Percentiles rank a stretch among this genome's conserved stretches.
phyloP scores from a whole-genome alignment of 805 yeast species.

The Yarrowia keelungensis region DNA sequence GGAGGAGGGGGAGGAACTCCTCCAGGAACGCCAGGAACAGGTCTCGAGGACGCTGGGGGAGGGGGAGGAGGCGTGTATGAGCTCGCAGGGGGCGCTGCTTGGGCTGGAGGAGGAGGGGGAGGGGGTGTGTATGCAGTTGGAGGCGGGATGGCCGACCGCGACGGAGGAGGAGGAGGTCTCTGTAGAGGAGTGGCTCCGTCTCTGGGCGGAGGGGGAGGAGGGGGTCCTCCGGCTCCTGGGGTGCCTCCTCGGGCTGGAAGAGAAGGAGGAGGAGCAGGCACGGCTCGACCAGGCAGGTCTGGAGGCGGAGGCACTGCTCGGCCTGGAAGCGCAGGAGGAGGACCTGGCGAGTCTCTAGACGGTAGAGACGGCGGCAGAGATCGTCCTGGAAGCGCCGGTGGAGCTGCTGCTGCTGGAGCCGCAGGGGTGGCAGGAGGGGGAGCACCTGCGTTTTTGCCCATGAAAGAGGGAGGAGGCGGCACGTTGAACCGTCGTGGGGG shows the following conservation, averaged over 20 bases:
- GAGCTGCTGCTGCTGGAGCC: constrained; percentile 42
- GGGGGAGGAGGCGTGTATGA: constrained; percentile 42
- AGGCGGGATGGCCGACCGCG: constrained; percentile 43
- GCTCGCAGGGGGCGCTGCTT: constrained; percentile 42
- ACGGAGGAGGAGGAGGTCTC: constrained; percentile 45
- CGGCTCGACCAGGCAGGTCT: constrained; percentile 40
- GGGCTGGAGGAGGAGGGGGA: constrained; percentile 39
- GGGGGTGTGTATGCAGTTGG: constrained; percentile 40
- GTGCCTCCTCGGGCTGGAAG: constrained; percentile 40
- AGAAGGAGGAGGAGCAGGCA: constrained; percentile 37
- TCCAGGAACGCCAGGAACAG: constrained; percentile 40
- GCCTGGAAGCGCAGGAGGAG: constrained; percentile 43
- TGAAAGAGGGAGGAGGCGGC: constrained; percentile 39
- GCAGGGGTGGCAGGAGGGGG: constrained; percentile 42
- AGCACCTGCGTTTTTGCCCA: constrained; percentile 37
- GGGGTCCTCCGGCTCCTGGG: constrained; percentile 41
- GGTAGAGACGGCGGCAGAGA: constrained; percentile 35
- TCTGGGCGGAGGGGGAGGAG: constrained; percentile 54
- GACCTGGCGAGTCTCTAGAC: constrained; percentile 41
- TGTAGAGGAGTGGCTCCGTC: constrained; percentile 32
- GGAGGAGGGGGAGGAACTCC: constrained; percentile 47
- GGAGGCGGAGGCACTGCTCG: constrained; percentile 39
- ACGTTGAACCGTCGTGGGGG: constrained; percentile 36
- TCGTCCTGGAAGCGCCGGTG: constrained; percentile 42
- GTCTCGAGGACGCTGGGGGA: constrained; percentile 42